Conservation (phyloP, 768 basidiomycete genomes). For the Termitomyces sp. region DNA sequence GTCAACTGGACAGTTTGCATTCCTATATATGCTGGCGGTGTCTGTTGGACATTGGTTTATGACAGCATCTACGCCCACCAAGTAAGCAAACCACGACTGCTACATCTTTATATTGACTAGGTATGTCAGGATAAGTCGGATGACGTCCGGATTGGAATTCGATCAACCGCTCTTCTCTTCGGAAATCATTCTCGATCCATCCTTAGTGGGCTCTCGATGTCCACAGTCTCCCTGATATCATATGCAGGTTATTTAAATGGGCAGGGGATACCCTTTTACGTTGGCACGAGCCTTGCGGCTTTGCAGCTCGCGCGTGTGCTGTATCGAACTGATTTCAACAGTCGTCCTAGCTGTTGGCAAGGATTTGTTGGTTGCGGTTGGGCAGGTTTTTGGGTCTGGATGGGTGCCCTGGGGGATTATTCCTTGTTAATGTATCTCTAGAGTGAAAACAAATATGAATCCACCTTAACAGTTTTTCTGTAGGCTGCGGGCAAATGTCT, state of each 20-base stretch:
- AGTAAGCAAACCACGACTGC: slow-evolving; percentile 32
- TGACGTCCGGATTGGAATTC: slow-evolving; percentile 83
- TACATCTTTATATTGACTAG: neutral
- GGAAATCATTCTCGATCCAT: slow-evolving; percentile 71
- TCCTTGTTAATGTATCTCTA: slow-evolving; percentile 21
- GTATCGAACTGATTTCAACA: slow-evolving; percentile 68
- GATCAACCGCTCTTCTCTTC: slow-evolving; percentile 92
- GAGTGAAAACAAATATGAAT: neutral
- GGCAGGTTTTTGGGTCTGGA: slow-evolving; percentile 86
- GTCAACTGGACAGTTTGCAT: slow-evolving; percentile 80
- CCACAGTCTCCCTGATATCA: slow-evolving; percentile 68
- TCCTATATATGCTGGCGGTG: slow-evolving; percentile 85
- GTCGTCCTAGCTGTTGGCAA: slow-evolving; percentile 78
- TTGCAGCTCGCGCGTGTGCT: slow-evolving; percentile 77
- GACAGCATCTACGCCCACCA: slow-evolving; percentile 99
- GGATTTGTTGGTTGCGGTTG: slow-evolving; percentile 87
- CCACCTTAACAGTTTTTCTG: too few relatives aligned
- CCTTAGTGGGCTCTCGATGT: slow-evolving; percentile 65
- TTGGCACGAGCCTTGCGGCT: slow-evolving; percentile 69
- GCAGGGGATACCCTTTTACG: slow-evolving; percentile 74
- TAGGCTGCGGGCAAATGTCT: too few relatives aligned
- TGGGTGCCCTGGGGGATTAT: slow-evolving; percentile 75
- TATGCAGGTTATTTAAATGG: slow-evolving; percentile 78
- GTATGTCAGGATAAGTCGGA: slow-evolving; percentile 78
- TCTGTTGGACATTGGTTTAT: slow-evolving; percentile 94